A percentile compares a stretch with the other conserved stretches of the same genome.
Evolutionary conservation across 106 monocot genomes (phyloP).

Genomic region (Iris macrosiphon): DNA sequence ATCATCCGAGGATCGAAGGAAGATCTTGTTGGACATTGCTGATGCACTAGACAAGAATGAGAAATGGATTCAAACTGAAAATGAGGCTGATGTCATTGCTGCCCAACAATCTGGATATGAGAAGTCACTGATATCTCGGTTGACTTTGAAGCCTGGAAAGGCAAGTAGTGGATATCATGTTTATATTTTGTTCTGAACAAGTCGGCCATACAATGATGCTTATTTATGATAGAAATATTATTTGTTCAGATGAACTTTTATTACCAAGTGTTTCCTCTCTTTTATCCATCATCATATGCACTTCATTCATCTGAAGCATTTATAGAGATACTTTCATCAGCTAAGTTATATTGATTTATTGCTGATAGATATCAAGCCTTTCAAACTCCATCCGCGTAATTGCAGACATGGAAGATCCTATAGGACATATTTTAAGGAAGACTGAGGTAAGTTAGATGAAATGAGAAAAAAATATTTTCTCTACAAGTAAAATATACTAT

Average conservation of each 20-base stretch:
- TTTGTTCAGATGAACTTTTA: not conserved
- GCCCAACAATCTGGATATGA: slow-evolving; percentile 67
- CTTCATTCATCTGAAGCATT: not conserved
- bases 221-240: not conserved
- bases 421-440: slow-evolving; percentile 50
- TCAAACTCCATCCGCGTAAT: slow-evolving; percentile 70
- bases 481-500: not conserved
- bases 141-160: slow-evolving; percentile 83
- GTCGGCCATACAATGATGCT: not conserved
- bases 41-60: slow-evolving; percentile 85
- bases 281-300: not conserved
- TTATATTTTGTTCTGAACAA: slow-evolving; percentile 5
- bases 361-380: slow-evolving; percentile 66
- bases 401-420: slow-evolving; percentile 89
- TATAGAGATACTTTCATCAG: not conserved
- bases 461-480: too few relatives aligned
- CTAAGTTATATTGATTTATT: not conserved
- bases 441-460: slow-evolving; percentile 44
- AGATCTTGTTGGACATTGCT: slow-evolving; percentile 80
- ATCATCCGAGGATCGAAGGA: slow-evolving; percentile 55
- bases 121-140: slow-evolving; percentile 66
- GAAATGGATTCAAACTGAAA: slow-evolving; percentile 58
- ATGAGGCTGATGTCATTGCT: slow-evolving; percentile 77
- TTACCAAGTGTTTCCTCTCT: not conserved
- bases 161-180: slow-evolving; percentile 21